Evolutionary conservation across 805 yeast species (phyloP).

Genomic region (Ogataea henricii): DNA sequence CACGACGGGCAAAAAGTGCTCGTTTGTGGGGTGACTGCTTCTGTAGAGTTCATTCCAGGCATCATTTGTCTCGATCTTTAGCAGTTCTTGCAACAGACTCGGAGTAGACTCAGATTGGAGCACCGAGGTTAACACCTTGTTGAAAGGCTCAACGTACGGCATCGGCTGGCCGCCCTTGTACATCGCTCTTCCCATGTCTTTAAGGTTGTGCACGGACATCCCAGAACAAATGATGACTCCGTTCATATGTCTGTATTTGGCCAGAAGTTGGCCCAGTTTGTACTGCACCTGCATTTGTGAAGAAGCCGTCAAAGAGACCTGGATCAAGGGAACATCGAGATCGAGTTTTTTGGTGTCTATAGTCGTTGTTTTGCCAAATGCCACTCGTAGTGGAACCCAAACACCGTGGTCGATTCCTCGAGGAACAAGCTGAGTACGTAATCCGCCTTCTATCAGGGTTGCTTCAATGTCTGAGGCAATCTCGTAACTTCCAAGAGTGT

Average conservation of each 20-base stretch:
- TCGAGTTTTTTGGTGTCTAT: constrained; percentile 42
- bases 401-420: constrained; percentile 83
- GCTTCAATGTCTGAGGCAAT: constrained; percentile 48
- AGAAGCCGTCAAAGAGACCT: constrained; percentile 48
- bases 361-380: constrained; percentile 49
- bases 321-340: constrained; percentile 49
- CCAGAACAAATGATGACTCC: constrained; percentile 68
- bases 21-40: constrained; percentile 73
- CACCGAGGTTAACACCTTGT: constrained; percentile 39
- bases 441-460: constrained; percentile 44
- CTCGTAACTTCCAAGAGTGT: constrained; percentile 43
- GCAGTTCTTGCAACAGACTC: constrained; percentile 15
- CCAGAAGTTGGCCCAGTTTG: constrained; percentile 57
- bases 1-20: constrained; percentile 69
- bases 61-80: constrained; percentile 21
- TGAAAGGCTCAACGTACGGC: constrained; percentile 58
- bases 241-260: constrained; percentile 52
- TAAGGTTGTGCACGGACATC: constrained; percentile 75
- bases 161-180: constrained; percentile 26
- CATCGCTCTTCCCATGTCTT: constrained; percentile 47
- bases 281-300: constrained; percentile 46
- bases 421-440: constrained; percentile 44
- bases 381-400: constrained; percentile 79
- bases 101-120: neutral
- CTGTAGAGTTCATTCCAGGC: constrained; percentile 35